Conservation (phyloP, 2,329 filamentous ascomycete species). For the Fusarium longipes region DNA sequence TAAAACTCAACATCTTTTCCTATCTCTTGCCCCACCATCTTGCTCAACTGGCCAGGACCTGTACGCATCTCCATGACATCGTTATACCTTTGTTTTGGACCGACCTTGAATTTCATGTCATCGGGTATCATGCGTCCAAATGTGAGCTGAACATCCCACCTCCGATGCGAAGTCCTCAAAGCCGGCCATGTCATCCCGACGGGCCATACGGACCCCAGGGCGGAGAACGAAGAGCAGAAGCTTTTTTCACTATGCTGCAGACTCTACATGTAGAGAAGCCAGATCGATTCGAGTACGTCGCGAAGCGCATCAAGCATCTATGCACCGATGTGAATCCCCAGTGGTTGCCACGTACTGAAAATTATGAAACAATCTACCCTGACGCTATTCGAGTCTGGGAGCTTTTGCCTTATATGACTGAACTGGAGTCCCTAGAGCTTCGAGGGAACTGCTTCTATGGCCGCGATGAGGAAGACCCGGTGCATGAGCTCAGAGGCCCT, state of each 20-base stretch:
- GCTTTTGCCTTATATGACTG: slow-evolving; percentile 21
- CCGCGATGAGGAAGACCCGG: rapidly evolving
- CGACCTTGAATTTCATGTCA: slow-evolving; percentile 29
- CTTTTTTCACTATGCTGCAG: slow-evolving; percentile 13
- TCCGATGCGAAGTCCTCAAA: background rate
- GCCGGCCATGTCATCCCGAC: background rate
- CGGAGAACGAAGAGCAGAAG: background rate
- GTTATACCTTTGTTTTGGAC: slow-evolving; percentile 25
- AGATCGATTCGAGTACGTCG: background rate
- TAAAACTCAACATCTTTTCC: background rate
- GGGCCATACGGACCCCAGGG: background rate
- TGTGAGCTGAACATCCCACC: background rate
- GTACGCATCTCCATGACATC: slow-evolving; percentile 3
- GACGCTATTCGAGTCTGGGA: slow-evolving; percentile 18
- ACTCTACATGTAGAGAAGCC: background rate
- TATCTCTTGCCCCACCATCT: background rate
- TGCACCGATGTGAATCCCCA: slow-evolving; percentile 6
- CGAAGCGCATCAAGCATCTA: background rate
- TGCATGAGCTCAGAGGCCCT: background rate
- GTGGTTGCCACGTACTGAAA: rapidly evolving
- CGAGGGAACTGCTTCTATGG: background rate
- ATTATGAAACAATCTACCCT: rapidly evolving
- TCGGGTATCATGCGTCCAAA: slow-evolving; percentile 14
- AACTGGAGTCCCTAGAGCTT: slow-evolving; percentile 24
- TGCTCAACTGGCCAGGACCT: background rate